A percentile compares a stretch with the other conserved stretches of the same genome.
Conservation (phyloP, 768 basidiomycete genomes). For the Steccherinum ochraceum region DNA sequence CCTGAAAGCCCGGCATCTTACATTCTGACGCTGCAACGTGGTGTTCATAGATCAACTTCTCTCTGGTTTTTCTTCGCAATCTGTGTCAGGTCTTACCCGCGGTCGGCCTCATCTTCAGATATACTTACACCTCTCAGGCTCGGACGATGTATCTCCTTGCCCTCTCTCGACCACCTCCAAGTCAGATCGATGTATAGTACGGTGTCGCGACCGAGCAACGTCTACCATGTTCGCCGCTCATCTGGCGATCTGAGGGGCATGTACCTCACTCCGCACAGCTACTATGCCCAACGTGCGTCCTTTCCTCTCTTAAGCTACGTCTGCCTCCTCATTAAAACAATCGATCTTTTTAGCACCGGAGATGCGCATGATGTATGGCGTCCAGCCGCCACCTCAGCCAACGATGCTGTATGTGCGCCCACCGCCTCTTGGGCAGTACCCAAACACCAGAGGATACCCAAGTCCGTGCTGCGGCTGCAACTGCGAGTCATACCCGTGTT, state of each 20-base stretch:
- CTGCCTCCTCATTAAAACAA: not conserved
- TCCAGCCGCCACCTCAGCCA: slow-evolving; percentile 18
- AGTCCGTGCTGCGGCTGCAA: not conserved
- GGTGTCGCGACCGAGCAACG: slow-evolving; percentile 18
- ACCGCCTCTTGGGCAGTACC: not conserved
- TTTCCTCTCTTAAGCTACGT: not conserved
- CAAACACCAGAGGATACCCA: not conserved
- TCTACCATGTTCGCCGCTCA: slow-evolving; percentile 16
- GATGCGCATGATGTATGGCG: slow-evolving; percentile 20
- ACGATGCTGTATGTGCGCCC: slow-evolving; percentile 16
- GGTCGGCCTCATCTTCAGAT: slow-evolving; percentile 13
- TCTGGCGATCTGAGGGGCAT: slow-evolving; percentile 12
- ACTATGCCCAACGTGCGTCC: slow-evolving; percentile 18
- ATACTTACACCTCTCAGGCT: slow-evolving; percentile 8
- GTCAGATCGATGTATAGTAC: slow-evolving; percentile 14
- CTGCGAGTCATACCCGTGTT: not conserved
- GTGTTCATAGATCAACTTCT: slow-evolving; percentile 16
- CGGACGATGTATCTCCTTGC: slow-evolving; percentile 4
- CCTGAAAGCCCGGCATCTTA: not conserved
- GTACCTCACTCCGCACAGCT: slow-evolving; percentile 16
- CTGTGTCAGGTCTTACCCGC: not conserved
- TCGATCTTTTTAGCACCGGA: slow-evolving; percentile 11
- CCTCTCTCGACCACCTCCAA: not conserved
- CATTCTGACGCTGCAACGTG: slow-evolving; percentile 20
- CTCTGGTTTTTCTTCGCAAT: slow-evolving; percentile 2